Conservation (phyloP, 495 filamentous ascomycete genomes). For the Hypoxylon fuscum region DNA sequence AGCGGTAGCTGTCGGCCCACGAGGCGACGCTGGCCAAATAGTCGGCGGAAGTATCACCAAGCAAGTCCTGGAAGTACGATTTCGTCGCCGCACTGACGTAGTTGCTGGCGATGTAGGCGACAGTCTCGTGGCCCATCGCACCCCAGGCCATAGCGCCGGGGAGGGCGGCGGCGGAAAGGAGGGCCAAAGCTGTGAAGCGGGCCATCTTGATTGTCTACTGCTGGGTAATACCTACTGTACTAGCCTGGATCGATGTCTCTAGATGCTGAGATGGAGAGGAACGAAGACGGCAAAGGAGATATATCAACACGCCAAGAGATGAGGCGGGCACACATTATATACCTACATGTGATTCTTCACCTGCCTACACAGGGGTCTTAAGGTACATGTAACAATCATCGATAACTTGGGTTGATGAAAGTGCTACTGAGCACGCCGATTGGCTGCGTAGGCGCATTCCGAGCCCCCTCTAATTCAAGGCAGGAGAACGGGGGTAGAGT, state of each 20-base stretch:
- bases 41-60: slow-evolving; percentile 58
- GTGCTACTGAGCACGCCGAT: slow-evolving; percentile 2
- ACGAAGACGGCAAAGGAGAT: slow-evolving; percentile 6
- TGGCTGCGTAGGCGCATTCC: slow-evolving; percentile 6
- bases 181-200: slow-evolving; percentile 31
- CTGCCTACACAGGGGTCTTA: not conserved
- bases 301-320: slow-evolving; percentile 22
- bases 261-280: not conserved
- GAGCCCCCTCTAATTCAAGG: slow-evolving; percentile 13
- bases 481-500: slow-evolving; percentile 7
- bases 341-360: slow-evolving; percentile 7
- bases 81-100: slow-evolving; percentile 57
- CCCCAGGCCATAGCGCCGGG: slow-evolving; percentile 43
- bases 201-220: slow-evolving; percentile 21
- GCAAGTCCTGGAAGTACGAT: slow-evolving; percentile 57
- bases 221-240: not conserved
- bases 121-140: slow-evolving; percentile 66
- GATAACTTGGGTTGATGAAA: slow-evolving; percentile 9
- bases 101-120: slow-evolving; percentile 63
- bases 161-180: slow-evolving; percentile 28
- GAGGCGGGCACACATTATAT: slow-evolving; percentile 10
- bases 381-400: slow-evolving; percentile 4
- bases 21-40: slow-evolving; percentile 68
- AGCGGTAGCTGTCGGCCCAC: slow-evolving; percentile 69
- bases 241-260: not conserved